Evolutionary conservation across 345 rosid species (phyloP).

Genomic region (Diplotaxis tenuifolia): DNA sequence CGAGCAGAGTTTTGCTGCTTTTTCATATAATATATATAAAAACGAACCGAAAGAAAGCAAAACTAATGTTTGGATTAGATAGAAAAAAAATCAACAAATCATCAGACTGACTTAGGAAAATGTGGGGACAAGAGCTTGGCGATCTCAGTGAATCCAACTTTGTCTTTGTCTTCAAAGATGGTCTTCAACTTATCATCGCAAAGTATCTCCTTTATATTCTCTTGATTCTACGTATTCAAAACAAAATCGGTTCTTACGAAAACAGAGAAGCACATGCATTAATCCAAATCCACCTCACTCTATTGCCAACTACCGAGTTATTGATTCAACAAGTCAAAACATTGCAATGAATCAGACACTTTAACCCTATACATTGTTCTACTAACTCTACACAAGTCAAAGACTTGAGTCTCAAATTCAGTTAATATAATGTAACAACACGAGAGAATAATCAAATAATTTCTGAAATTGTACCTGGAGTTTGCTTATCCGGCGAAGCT

Average conservation of each 20-base stretch:
- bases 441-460: background rate
- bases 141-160: conserved; percentile 68
- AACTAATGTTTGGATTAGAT: too few species aligned
- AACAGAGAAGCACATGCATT: background rate
- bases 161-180: conserved; percentile 64
- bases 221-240: conserved; percentile 54
- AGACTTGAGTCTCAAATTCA: background rate
- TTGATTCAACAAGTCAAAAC: background rate
- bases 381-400: background rate
- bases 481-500: conserved; percentile 44
- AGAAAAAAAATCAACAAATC: too few species aligned
- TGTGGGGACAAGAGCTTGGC: too few species aligned
- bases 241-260: background rate
- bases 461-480: conserved; percentile 47
- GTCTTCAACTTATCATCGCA: conserved; percentile 79
- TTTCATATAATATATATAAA: too few species aligned
- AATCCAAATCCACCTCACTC: background rate
- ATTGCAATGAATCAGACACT: background rate
- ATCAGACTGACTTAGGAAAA: too few species aligned
- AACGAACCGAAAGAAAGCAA: too few species aligned
- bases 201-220: conserved; percentile 60
- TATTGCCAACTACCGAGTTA: background rate
- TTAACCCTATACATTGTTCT: background rate
- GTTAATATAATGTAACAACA: background rate
- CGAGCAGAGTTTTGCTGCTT: too few species aligned